Conservation (phyloP, 495 filamentous ascomycete genomes). For the Penicillium egyptiacum region DNA sequence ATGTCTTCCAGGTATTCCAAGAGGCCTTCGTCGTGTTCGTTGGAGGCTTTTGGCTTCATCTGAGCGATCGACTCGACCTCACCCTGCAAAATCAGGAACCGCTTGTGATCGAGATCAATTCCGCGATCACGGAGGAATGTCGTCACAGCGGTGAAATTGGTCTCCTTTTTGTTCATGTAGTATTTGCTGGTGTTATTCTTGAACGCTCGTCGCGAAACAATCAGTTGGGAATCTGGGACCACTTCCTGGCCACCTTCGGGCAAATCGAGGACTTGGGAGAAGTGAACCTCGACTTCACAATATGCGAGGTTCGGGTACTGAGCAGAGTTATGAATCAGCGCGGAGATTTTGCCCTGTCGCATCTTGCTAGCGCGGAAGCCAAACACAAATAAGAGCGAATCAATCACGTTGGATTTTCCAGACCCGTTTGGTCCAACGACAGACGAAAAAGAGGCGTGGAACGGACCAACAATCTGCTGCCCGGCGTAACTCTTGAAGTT, state of each 20-base stretch:
- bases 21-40: slow-evolving; percentile 93
- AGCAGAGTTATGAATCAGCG: slow-evolving; percentile 94
- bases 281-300: slow-evolving; percentile 95
- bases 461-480: slow-evolving; percentile 90
- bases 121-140: slow-evolving; percentile 84
- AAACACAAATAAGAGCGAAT: slow-evolving; percentile 96
- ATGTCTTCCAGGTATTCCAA: slow-evolving; percentile 98
- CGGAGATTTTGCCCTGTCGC: slow-evolving; percentile 97
- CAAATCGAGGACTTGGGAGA: slow-evolving; percentile 88
- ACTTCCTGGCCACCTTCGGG: slow-evolving; percentile 70
- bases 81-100: slow-evolving; percentile 94
- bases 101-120: slow-evolving; percentile 96
- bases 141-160: slow-evolving; percentile 88
- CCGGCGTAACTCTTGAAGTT: slow-evolving; percentile 99
- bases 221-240: slow-evolving; percentile 76
- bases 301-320: slow-evolving; percentile 77
- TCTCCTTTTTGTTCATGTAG: slow-evolving; percentile 86
- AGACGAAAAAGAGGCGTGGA: slow-evolving; percentile 97
- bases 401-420: slow-evolving; percentile 98
- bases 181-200: slow-evolving; percentile 98
- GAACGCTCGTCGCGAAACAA: slow-evolving; percentile 91
- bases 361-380: slow-evolving; percentile 99
- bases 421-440: slow-evolving; percentile 98
- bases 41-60: slow-evolving; percentile 95
- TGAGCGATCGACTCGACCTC: slow-evolving; percentile 98